A percentile compares a stretch with the other conserved stretches of the same genome.
Conservation (phyloP, 495 filamentous ascomycete genomes). For the Xylaria cubensis region DNA sequence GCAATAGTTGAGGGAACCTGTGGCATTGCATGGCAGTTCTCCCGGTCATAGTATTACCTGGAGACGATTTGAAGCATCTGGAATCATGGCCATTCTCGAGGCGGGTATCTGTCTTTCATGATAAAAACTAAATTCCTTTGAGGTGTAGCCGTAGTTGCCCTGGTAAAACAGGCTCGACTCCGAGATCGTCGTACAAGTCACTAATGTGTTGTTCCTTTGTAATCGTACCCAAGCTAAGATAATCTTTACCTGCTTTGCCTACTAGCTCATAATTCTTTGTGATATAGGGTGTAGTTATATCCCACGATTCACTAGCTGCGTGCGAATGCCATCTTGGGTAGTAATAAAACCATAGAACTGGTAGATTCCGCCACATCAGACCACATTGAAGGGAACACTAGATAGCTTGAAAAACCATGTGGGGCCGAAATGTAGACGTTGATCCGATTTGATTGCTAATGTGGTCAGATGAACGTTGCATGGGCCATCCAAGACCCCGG, state of each 20-base stretch:
- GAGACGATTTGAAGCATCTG: background rate
- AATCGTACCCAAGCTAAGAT: background rate
- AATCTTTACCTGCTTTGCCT: background rate
- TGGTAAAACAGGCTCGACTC: background rate
- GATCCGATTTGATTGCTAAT: constrained; percentile 26
- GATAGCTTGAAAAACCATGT: constrained; percentile 21
- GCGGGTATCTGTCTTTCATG: background rate
- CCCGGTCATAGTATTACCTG: background rate
- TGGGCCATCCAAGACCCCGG: constrained; percentile 24
- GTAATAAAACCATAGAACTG: constrained; percentile 6
- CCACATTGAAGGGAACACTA: constrained; percentile 21
- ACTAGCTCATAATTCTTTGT: background rate
- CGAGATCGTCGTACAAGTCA: background rate
- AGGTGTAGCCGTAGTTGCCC: background rate
- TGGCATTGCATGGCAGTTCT: constrained; percentile 18
- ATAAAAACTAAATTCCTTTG: background rate
- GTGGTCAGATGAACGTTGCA: constrained; percentile 25
- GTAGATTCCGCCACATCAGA: constrained; percentile 29
- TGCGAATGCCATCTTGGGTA: background rate
- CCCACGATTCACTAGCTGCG: background rate
- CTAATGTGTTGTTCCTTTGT: background rate
- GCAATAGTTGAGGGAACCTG: constrained; percentile 13
- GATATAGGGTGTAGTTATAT: constrained; percentile 20
- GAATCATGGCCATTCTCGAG: background rate
- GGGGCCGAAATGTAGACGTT: constrained; percentile 15